Evolutionary conservation across 345 rosid genomes (phyloP), one percentile per base, ranked within the genome.

Genomic region (Eucalyptus polybractea): DNA sequence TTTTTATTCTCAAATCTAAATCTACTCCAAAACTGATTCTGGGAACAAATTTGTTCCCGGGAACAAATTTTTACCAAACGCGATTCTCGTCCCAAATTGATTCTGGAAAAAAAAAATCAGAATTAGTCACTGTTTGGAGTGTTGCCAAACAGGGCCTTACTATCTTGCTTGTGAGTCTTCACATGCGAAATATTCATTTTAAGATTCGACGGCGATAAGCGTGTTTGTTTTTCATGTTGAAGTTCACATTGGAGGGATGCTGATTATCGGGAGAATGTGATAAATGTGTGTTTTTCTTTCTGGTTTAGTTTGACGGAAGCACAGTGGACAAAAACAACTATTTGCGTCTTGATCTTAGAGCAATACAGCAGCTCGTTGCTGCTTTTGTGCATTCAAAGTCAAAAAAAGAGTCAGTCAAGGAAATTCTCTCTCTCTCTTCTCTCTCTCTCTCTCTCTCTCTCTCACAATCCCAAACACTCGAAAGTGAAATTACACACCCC

Each of bases 401-500:
- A 76, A 76, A 76, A 96, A 94, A 93, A 95, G 94, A 91, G 92
- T 88, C 90, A 87, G 96, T 95, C 97, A 94, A 94, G 90, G 90
- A 90, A 91, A 21, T 3, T 10, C 2, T 37, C 15, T 10, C 47
- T 76, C 27, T 6, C 12, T 8, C 42, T 17, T 31, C 80, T 67
- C 80, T 16, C 19, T 14, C 37, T 33, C 33, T 17, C 22, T 21
- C 58, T 91, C 92, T 90, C 37, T 90, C 92, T 90, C 89, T 92
- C 91, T 62, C 88, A 50, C 85, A 89, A 65, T 45, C 89, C n/a
- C 72, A 87, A 95, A 95, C 97, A 94, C 96, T 86, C 83, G 98
- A 96, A 95, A 96, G 96, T 94, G 98, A 96, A 93, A 89, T 88
- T 89, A 92, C 96, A 93, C 91, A 89, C 93, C 91, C 91, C 89